phyloP scores from a whole-genome alignment of 768 basidiomycete species.

The Lentinus brumalis region DNA sequence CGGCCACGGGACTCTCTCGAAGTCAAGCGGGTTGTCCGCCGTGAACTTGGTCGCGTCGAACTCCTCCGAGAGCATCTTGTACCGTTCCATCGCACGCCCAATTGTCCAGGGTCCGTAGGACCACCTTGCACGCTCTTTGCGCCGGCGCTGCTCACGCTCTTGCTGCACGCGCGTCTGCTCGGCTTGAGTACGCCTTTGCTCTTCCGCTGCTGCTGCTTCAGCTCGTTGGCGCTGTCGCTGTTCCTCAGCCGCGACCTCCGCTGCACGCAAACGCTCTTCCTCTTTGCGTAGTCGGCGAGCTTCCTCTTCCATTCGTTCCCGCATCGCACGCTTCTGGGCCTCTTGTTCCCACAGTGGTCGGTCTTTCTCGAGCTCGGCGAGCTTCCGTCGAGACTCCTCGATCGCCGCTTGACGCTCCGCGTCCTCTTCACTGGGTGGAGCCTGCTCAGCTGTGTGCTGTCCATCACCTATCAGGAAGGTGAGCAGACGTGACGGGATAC shows the following conservation, averaged over 20 bases:
- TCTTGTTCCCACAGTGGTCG: slow-evolving; percentile 61
- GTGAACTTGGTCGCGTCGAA: slow-evolving; percentile 68
- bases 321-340: slow-evolving; percentile 49
- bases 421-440: slow-evolving; percentile 32
- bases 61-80: slow-evolving; percentile 55
- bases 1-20: slow-evolving; percentile 77
- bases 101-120: slow-evolving; percentile 62
- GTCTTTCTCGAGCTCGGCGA: slow-evolving; percentile 68
- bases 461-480: not conserved
- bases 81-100: slow-evolving; percentile 70
- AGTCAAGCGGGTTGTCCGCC: slow-evolving; percentile 51
- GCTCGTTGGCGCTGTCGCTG: slow-evolving; percentile 30
- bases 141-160: slow-evolving; percentile 44
- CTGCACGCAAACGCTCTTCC: slow-evolving; percentile 21
- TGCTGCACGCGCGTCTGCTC: slow-evolving; percentile 35
- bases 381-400: slow-evolving; percentile 65
- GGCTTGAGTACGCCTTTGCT: slow-evolving; percentile 33
- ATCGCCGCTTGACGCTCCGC: slow-evolving; percentile 45
- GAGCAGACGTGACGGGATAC: not conserved
- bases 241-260: slow-evolving; percentile 20
- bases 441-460: not conserved
- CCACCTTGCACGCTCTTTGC: slow-evolving; percentile 55
- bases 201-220: slow-evolving; percentile 23
- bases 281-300: slow-evolving; percentile 10
- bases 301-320: slow-evolving; percentile 42